Percentiles rank a stretch among this genome's conserved stretches.
Evolutionary conservation across 495 filamentous ascomycete species (phyloP).

Genomic region (Bathelium albidoporum): DNA sequence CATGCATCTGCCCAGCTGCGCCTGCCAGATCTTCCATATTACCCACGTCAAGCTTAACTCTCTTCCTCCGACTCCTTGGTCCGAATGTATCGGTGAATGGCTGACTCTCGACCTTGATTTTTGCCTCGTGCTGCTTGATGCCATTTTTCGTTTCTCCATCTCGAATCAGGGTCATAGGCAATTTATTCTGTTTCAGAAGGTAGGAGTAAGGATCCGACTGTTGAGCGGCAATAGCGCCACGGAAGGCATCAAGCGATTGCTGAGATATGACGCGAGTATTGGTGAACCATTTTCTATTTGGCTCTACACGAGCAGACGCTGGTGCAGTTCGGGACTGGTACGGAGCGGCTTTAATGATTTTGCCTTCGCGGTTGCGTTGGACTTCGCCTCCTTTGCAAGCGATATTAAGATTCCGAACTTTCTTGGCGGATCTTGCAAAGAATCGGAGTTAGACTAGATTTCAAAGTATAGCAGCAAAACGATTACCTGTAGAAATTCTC

Average conservation of each 20-base stretch:
- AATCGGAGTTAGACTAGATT: background rate
- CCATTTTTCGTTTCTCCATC: constrained; percentile 76
- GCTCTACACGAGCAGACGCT: constrained; percentile 71
- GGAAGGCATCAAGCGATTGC: constrained; percentile 67
- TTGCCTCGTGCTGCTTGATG: constrained; percentile 82
- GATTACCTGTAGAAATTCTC: constrained; percentile 82
- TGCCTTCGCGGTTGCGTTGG: constrained; percentile 61
- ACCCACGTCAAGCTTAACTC: constrained; percentile 75
- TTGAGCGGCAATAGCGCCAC: constrained; percentile 84
- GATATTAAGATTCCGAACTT: constrained; percentile 75
- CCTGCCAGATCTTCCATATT: constrained; percentile 73
- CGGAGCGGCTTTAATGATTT: constrained; percentile 70
- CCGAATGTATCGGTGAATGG: constrained; percentile 89
- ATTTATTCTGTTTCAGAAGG: constrained; percentile 86
- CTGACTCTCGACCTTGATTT: constrained; percentile 80
- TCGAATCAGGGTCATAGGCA: constrained; percentile 72
- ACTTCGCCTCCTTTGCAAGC: constrained; percentile 67
- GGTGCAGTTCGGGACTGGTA: constrained; percentile 73
- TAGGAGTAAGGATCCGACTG: constrained; percentile 85
- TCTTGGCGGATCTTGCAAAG: constrained; percentile 58
- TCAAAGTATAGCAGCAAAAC: background rate
- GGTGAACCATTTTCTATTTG: constrained; percentile 82
- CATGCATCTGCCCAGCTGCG: constrained; percentile 64
- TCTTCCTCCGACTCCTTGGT: constrained; percentile 83
- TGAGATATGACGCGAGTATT: constrained; percentile 62